phyloP scores from a whole-genome alignment of 2,329 filamentous ascomycete species.

The Ceratocystis destructans region DNA sequence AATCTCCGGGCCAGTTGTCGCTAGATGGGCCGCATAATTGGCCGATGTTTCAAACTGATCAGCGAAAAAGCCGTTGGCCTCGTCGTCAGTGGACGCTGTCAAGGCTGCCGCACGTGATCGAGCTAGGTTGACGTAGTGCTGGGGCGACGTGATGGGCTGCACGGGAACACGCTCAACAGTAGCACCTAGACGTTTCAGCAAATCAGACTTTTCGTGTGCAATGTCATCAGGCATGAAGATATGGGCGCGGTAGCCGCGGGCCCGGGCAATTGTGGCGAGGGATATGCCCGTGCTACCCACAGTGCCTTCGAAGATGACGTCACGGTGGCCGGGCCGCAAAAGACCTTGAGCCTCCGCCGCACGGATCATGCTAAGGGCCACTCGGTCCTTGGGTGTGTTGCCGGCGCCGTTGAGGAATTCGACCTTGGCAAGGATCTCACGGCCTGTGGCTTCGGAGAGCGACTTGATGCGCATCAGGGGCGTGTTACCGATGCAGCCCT shows the following conservation, averaged over 20 bases:
- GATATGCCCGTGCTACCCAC: slow-evolving; percentile 95
- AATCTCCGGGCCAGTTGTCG: slow-evolving; percentile 81
- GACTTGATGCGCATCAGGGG: slow-evolving; percentile 76
- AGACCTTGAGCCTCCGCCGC: slow-evolving; percentile 66
- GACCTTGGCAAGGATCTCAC: slow-evolving; percentile 81
- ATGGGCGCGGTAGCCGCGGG: slow-evolving; percentile 78
- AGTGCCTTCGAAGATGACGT: slow-evolving; percentile 95
- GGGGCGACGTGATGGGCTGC: slow-evolving; percentile 82
- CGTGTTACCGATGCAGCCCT: slow-evolving; percentile 86
- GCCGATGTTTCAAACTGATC: slow-evolving; percentile 90
- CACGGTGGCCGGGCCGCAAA: slow-evolving; percentile 64
- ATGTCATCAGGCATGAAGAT: slow-evolving; percentile 97
- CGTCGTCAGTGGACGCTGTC: slow-evolving; percentile 40
- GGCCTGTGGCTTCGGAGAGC: slow-evolving; percentile 73
- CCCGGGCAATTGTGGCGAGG: slow-evolving; percentile 73
- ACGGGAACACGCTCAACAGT: slow-evolving; percentile 83
- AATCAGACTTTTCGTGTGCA: slow-evolving; percentile 72
- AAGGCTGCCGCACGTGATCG: slow-evolving; percentile 63
- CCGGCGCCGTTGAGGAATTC: slow-evolving; percentile 95
- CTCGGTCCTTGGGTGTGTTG: slow-evolving; percentile 85
- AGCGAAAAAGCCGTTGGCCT: slow-evolving; percentile 75
- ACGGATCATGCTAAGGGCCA: slow-evolving; percentile 79
- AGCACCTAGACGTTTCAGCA: slow-evolving; percentile 80
- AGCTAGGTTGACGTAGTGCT: slow-evolving; percentile 90
- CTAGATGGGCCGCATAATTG: slow-evolving; percentile 76